phyloP scores from a whole-genome alignment of 1,284 basidiomycete genomes.

The Irpex sp. region DNA sequence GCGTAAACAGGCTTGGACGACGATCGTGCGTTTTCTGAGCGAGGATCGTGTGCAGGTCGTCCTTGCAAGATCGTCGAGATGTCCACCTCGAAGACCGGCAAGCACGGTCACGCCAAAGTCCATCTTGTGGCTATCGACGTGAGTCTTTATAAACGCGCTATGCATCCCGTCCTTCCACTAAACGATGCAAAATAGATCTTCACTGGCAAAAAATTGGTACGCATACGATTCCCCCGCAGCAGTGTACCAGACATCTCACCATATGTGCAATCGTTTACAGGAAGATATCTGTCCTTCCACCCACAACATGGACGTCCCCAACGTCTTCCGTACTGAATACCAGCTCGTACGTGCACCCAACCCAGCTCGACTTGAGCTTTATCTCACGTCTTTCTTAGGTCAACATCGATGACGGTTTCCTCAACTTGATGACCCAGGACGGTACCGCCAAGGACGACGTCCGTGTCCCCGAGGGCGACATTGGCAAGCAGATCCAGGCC shows the following conservation, averaged over 20 bases:
- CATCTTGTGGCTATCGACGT: conserved; percentile 97
- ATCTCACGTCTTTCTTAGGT: conserved; percentile 41
- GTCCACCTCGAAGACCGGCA: conserved; percentile 99
- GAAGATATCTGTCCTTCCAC: conserved; percentile 99
- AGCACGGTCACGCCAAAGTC: conserved; percentile 99
- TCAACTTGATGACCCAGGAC: conserved; percentile 91
- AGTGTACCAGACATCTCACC: conserved; percentile 7
- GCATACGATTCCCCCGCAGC: conserved; percentile 20
- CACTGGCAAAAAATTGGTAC: conserved; percentile 87
- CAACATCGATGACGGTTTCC: conserved; percentile 88
- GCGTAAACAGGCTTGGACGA: conserved; percentile 7
- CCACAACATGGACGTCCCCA: conserved; percentile 99
- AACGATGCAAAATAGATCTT: conserved; percentile 68
- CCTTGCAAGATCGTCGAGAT: conserved; percentile 99
- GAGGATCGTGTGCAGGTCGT: conserved; percentile 48
- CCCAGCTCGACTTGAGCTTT: neutral
- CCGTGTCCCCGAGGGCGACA: conserved; percentile 83
- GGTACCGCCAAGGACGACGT: conserved; percentile 94
- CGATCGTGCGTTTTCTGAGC: neutral
- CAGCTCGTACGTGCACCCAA: conserved; percentile 64
- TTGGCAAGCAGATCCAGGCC: conserved; percentile 73
- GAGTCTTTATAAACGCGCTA: conserved; percentile 28
- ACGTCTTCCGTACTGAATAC: conserved; percentile 91
- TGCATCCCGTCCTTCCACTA: conserved; percentile 11
- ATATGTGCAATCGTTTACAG: conserved; percentile 36